A percentile compares a stretch with the other conserved stretches of the same genome.
Evolutionary conservation across 805 yeast genomes (phyloP).

Genomic region (Isabelozyma pseudorhagii): DNA sequence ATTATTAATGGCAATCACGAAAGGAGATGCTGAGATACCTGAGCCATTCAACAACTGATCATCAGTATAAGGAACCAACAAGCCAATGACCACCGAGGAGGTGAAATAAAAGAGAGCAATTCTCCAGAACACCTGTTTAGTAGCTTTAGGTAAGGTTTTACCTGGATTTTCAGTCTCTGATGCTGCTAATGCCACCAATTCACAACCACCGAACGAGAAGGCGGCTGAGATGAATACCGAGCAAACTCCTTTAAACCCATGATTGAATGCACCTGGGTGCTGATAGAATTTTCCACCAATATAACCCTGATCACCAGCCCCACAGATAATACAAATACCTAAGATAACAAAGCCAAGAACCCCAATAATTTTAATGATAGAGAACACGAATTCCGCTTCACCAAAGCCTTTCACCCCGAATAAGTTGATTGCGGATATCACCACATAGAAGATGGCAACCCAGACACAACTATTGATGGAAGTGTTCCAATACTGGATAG

Average conservation of each 20-base stretch:
- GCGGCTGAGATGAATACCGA: slow-evolving; percentile 38
- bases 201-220: slow-evolving; percentile 35
- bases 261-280: slow-evolving; percentile 30
- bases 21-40: slow-evolving; percentile 67
- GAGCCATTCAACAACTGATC: slow-evolving; percentile 46
- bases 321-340: slow-evolving; percentile 34
- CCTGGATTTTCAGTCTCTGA: slow-evolving; percentile 40
- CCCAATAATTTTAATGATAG: slow-evolving; percentile 31
- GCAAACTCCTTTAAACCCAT: slow-evolving; percentile 38
- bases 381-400: slow-evolving; percentile 31
- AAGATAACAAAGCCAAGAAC: slow-evolving; percentile 35
- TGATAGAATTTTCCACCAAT: slow-evolving; percentile 33
- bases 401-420: slow-evolving; percentile 39
- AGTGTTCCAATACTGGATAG: slow-evolving; percentile 32
- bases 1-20: slow-evolving; percentile 64
- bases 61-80: slow-evolving; percentile 50
- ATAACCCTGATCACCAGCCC: slow-evolving; percentile 36
- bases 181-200: slow-evolving; percentile 36
- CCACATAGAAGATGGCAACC: slow-evolving; percentile 32
- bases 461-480: slow-evolving; percentile 35
- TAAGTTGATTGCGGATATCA: slow-evolving; percentile 25
- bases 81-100: slow-evolving; percentile 31
- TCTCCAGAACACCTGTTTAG: slow-evolving; percentile 45
- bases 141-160: slow-evolving; percentile 39
- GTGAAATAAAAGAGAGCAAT: slow-evolving; percentile 37